Evolutionary conservation across 495 filamentous ascomycete species (phyloP), one percentile per base, ranked within the genome.

Genomic region (Evansstolkia leycettana): DNA sequence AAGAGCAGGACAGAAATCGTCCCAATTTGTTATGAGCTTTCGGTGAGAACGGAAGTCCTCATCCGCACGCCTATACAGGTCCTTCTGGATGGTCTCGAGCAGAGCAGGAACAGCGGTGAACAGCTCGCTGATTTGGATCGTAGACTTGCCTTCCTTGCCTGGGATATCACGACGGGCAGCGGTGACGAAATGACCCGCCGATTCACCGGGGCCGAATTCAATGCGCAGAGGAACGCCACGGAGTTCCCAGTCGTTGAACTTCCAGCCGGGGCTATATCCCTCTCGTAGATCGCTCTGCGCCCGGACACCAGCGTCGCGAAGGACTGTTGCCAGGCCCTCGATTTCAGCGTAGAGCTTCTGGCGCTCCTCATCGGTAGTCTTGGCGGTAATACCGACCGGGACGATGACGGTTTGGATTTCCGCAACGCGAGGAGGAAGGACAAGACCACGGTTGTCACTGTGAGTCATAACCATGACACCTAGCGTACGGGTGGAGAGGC

Each of bases 401-500:
- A 98, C 77, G 38, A 96, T 70, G 47, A 94, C 69, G 25, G 78
- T 73, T 61, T 98, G 89, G 39, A 70, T 71, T 54, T 84, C 79
- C n/a, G 82, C 77, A n/a, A 90, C 83, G 16, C 81, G 69, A 13
- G 89, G 89, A 48, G 89, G 89, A 30, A 94, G 77, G 39, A 98
- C 84, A 6, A 96, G 72, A 33, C 90, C 90, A 54, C 82, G 84
- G 67, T 98, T 78, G 57, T 96, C 90, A 52, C 84, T 75, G 66
- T 98, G 90, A 38, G 88, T 83, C 78, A 98, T 92, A 45, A 93
- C 81, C 87, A 95, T 95, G 51, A 96, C 84, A 59, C 89, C 89
- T 47, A 98, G 88, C 17, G 84, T 78, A 53, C 90, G 82, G 31
- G 89, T 98, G 4, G 86, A 94, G 26, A 96, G 75, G 62, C 90